phyloP scores from a whole-genome alignment of 495 filamentous ascomycete genomes.

The Parmelia sp. region DNA sequence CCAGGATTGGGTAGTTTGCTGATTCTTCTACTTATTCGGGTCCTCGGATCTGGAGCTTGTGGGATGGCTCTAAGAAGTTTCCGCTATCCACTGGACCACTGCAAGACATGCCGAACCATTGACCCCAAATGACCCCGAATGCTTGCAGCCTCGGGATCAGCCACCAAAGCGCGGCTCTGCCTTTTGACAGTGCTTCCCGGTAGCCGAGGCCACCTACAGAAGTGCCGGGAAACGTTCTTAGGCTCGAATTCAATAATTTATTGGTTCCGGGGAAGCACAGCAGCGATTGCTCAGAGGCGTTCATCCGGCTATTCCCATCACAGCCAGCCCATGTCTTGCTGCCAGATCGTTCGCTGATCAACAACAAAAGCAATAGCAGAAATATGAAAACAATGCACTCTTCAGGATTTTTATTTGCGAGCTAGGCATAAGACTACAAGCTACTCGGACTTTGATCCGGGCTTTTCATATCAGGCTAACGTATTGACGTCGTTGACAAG shows the following conservation, averaged over 20 bases:
- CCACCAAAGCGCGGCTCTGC: conserved; percentile 18
- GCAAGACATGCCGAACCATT: too few species aligned
- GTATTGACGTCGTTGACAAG: background rate
- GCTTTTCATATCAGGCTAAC: background rate
- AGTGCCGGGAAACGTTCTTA: conserved; percentile 14
- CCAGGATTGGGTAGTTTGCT: too few species aligned
- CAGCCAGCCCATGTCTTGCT: background rate
- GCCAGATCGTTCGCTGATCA: background rate
- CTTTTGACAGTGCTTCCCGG: conserved; percentile 6
- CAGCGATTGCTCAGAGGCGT: background rate
- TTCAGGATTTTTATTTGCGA: background rate
- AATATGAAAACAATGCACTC: background rate
- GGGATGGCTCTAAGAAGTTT: too few species aligned
- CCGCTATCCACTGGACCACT: too few species aligned
- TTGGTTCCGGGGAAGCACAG: background rate
- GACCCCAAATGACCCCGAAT: background rate
- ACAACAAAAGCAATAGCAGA: background rate
- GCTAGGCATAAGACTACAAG: background rate
- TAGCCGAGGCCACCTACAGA: conserved; percentile 6
- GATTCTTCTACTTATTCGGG: too few species aligned
- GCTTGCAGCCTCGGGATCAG: conserved; percentile 2
- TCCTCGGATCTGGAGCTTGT: too few species aligned
- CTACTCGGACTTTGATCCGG: background rate
- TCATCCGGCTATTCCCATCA: background rate
- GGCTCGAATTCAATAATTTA: background rate